These are phyloP conservation scores for Zalaria sp. DNA, from an alignment of 2,329 filamentous ascomycete genomes.

Conservation along the genomic window DNA sequence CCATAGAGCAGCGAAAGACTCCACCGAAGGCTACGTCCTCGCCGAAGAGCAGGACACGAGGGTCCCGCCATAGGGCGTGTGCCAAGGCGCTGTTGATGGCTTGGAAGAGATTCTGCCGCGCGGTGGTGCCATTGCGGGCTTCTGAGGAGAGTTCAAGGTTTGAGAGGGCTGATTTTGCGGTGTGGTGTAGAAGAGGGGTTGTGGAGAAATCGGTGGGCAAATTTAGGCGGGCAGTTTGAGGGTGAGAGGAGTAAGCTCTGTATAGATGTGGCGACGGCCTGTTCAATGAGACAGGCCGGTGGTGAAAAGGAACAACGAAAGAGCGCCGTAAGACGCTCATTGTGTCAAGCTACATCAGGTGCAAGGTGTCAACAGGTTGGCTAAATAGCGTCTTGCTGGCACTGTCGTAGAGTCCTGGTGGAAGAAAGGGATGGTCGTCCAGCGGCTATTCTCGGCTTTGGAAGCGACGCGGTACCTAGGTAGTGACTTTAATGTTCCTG, in stretches of 20 bases:
- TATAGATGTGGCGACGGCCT: too few relatives aligned
- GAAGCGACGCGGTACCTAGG: too few relatives aligned
- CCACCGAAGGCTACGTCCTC: slow-evolving; percentile 96
- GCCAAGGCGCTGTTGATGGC: slow-evolving; percentile 83
- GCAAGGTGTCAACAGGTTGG: too few relatives aligned
- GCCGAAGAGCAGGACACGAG: slow-evolving; percentile 80
- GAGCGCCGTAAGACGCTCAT: too few relatives aligned
- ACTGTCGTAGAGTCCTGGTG: too few relatives aligned
- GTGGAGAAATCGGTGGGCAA: slow-evolving; percentile 75
- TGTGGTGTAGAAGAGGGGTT: slow-evolving; percentile 70
- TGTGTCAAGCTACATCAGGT: too few relatives aligned
- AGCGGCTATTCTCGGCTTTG: too few relatives aligned
- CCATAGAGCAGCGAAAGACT: slow-evolving; percentile 89
- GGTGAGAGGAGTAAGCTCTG: slow-evolving; percentile 33
- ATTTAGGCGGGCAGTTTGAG: slow-evolving; percentile 53
- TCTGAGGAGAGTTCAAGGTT: slow-evolving; percentile 52
- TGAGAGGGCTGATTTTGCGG: slow-evolving; percentile 53
- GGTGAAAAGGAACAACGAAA: too few relatives aligned
- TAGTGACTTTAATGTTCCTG: too few relatives aligned
- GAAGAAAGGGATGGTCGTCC: too few relatives aligned
- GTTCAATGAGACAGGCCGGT: too few relatives aligned
- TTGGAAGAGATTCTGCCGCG: slow-evolving; percentile 86
- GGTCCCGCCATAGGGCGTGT: slow-evolving; percentile 68
- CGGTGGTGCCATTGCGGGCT: slow-evolving; percentile 40
- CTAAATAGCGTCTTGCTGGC: too few relatives aligned